Base-by-base conservation (phyloP, 768 basidiomycete species). In the Clitopilus hobsonii region DNA sequence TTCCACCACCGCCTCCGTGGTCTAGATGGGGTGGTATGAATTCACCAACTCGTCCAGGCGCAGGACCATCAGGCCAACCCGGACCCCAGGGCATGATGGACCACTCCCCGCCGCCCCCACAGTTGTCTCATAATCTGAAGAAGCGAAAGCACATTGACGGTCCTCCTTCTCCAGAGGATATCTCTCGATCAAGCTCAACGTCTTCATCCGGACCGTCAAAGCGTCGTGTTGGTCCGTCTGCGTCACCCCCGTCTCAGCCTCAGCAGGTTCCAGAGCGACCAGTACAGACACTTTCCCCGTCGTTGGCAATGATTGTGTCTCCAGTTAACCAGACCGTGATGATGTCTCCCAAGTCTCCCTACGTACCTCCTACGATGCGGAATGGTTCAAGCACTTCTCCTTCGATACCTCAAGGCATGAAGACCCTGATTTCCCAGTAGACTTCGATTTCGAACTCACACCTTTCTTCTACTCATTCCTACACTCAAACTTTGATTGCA, bases 291-390 rank as follows among this genome's bases (percentile, higher is more conserved):
- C 71, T 86, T 25, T 85, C 83, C 1, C 85, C 85, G 6, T 85
- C 84, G 16, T 64, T 85, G 36, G 84, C 83, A 16, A 79, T 83
- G 74, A 80, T 85, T 61, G 76, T 85, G 41, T 83, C 84, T n/a
- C 84, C 84, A 0, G 69, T 72, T 5, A 75, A 76, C 51, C 71
- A 75, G 54, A 68, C 66, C 11, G 71, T 74, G 24, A 67, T 71
- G 30, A 67, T 71, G 20, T 75, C 75, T 20, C 72, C 74, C 22
- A 63, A 69, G 24, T 59, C 62, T 18, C 50, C 67, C 23, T 69
- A 69, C 51, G 58, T 71, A n/a, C 64, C 71, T 14, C 69, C 68
- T 13, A 61, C 65, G 16, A 58, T 63, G 25, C 55, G 63, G 22
- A 67, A 62, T 58, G 64, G 63, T 18, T 53, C 59, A 16, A 61